Evolutionary conservation across 2,329 filamentous ascomycete species (phyloP).

Genomic region (Myriosclerotinia scirpicola): DNA sequence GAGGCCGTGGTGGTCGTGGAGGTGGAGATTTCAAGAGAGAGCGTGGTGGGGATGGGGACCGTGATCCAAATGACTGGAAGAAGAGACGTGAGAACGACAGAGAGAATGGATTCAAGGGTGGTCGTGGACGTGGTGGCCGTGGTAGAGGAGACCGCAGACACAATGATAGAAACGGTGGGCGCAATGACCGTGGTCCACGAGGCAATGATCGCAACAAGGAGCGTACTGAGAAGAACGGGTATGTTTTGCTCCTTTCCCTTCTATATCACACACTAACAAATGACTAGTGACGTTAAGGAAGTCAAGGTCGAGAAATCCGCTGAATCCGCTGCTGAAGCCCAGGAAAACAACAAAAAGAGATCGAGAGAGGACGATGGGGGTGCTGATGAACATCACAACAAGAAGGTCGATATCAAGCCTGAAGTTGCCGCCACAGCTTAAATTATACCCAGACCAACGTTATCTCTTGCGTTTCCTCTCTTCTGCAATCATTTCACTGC

Average conservation of each 20-base stretch:
- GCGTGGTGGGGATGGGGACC: slow-evolving; percentile 38
- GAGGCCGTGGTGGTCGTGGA: slow-evolving; percentile 41
- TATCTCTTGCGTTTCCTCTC: slow-evolving; percentile 14
- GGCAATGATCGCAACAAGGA: slow-evolving; percentile 42
- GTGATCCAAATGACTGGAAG: slow-evolving; percentile 61
- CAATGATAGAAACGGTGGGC: slow-evolving; percentile 33
- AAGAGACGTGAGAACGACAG: slow-evolving; percentile 62
- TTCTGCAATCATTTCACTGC: slow-evolving; percentile 18
- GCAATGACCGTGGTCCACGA: slow-evolving; percentile 45
- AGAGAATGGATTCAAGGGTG: slow-evolving; percentile 56
- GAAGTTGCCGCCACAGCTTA: slow-evolving; percentile 33
- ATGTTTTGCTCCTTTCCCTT: slow-evolving; percentile 22
- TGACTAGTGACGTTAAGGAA: slow-evolving; percentile 28
- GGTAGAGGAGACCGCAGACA: slow-evolving; percentile 43
- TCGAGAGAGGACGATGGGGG: slow-evolving; percentile 49
- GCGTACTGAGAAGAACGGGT: slow-evolving; percentile 40
- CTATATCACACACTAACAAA: slow-evolving; percentile 25
- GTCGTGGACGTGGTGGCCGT: slow-evolving; percentile 36
- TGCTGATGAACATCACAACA: slow-evolving; percentile 52
- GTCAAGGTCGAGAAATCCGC: slow-evolving; percentile 26
- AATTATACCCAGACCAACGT: slow-evolving; percentile 30
- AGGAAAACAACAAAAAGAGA: slow-evolving; percentile 37
- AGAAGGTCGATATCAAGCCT: slow-evolving; percentile 56
- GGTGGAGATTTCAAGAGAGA: slow-evolving; percentile 23
- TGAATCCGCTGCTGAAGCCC: slow-evolving; percentile 26